Evolutionary conservation across 306 rosid species (phyloP), one percentile per base, ranked within the genome.

Genomic region (Rosa persica): DNA sequence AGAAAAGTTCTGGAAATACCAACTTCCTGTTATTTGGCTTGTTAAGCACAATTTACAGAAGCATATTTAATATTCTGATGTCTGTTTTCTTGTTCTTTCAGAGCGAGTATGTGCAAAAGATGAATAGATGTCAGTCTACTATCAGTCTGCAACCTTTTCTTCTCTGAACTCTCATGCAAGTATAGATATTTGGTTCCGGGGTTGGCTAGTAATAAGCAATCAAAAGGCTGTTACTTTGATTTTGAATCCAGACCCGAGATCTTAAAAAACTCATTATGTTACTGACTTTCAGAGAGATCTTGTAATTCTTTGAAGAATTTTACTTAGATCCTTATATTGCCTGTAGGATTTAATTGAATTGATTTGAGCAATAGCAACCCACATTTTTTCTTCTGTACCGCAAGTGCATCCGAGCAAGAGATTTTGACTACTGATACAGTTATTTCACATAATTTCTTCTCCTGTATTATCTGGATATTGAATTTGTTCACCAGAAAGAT

Each of bases 91-190:
- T 75, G 57, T 79, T 65, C 20, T 36, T 82, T 57, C 93, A 94
- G 97, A 90, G 90, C 98, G 98, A 47, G 17, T 94, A 83, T 94
- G 96, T 82, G 79, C 88, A 47, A 90, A 85, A 84, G 97, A 91
- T 65, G 89, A 89, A 70, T 80, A 81, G 84, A 61, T 64, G 85
- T 15, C 58, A 72, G 43, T 54, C 40, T 25, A 69, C 70, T 48
- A 60, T 48, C 27, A 70, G 55, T 52, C 81, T 12, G 47, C 57
- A 75, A 69, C 78, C 9, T 73, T 78, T 19, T 73, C 76, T 72
- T 49, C 76, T 75, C 4, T 1, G 73, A 80, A 12, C 23, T 5
- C 34, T 15, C 4, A 10, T 47, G 40, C 23, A 15, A 9, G 6
- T n/a, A 40, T 22, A 5, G n/a, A 36, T 54, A 6, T 34, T 81